phyloP scores from a whole-genome alignment of 805 yeast genomes.

The Myxozyma kluyveri region DNA sequence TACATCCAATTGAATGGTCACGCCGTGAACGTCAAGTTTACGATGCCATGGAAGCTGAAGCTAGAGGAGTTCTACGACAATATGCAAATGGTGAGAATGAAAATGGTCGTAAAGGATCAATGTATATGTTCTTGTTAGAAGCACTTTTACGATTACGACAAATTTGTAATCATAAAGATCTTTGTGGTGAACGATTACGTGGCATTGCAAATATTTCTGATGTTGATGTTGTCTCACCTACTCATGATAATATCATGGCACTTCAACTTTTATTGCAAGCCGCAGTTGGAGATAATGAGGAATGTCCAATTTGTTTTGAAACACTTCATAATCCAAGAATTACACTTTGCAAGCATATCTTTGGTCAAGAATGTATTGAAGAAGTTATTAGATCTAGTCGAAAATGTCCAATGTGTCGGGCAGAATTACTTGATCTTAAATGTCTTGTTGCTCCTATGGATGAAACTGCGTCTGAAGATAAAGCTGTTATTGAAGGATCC shows the following conservation, averaged over 20 bases:
- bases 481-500: slow-evolving; percentile 6
- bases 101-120: not conserved
- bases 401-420: slow-evolving; percentile 22
- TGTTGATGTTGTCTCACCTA: slow-evolving; percentile 3
- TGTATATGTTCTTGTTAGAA: slow-evolving; percentile 61
- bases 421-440: not conserved
- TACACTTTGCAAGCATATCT: slow-evolving; percentile 24
- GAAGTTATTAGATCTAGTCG: slow-evolving; percentile 5
- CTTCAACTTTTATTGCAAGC: slow-evolving; percentile 17
- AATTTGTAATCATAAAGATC: slow-evolving; percentile 65
- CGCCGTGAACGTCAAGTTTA: slow-evolving; percentile 16
- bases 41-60: slow-evolving; percentile 23
- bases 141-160: slow-evolving; percentile 77
- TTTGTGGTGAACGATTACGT: slow-evolving; percentile 13
- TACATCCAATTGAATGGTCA: slow-evolving; percentile 21
- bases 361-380: slow-evolving; percentile 21
- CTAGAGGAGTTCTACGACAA: slow-evolving; percentile 6
- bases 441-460: slow-evolving; percentile 16
- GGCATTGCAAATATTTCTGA: slow-evolving; percentile 8
- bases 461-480: not conserved
- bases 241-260: slow-evolving; percentile 19
- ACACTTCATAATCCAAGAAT: slow-evolving; percentile 18
- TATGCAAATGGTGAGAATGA: not conserved
- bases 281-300: slow-evolving; percentile 20
- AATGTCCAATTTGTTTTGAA: slow-evolving; percentile 25